A percentile compares a stretch with the other conserved stretches of the same genome.
Evolutionary conservation across 495 filamentous ascomycete species (phyloP).

Genomic region (Tuber indicum): DNA sequence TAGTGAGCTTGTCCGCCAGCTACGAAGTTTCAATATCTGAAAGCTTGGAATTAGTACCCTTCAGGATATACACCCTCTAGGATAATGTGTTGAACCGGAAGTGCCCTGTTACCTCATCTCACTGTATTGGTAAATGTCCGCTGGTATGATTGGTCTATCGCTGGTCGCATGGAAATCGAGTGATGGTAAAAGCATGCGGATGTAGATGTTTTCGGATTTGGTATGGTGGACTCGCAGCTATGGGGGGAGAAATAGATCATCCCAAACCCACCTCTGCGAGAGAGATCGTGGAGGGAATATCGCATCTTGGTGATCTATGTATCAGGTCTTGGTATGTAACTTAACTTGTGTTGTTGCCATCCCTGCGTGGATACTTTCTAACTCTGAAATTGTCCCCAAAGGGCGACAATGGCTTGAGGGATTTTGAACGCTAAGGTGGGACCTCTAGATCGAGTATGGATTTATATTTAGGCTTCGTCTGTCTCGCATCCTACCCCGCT

Average conservation of each 20-base stretch:
- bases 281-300: not conserved
- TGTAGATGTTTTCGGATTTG: not conserved
- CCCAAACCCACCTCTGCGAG: not conserved
- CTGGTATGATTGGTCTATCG: not conserved
- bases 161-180: slow-evolving; percentile 5
- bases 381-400: not conserved
- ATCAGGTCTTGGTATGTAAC: not conserved
- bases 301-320: not conserved
- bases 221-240: not conserved
- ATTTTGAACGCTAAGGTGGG: not conserved
- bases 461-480: not conserved
- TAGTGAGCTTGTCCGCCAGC: not conserved
- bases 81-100: not conserved
- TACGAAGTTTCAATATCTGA: not conserved
- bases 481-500: not conserved
- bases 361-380: not conserved
- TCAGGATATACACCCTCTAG: not conserved
- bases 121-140: not conserved
- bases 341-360: not conserved
- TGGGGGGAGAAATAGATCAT: not conserved
- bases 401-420: not conserved
- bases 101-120: not conserved
- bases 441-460: not conserved
- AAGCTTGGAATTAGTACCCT: not conserved
- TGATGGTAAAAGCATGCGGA: slow-evolving; percentile 12